These are phyloP conservation scores for Botrytis medusae DNA, from an alignment of 2,329 filamentous ascomycete genomes.

Conservation along the genomic window DNA sequence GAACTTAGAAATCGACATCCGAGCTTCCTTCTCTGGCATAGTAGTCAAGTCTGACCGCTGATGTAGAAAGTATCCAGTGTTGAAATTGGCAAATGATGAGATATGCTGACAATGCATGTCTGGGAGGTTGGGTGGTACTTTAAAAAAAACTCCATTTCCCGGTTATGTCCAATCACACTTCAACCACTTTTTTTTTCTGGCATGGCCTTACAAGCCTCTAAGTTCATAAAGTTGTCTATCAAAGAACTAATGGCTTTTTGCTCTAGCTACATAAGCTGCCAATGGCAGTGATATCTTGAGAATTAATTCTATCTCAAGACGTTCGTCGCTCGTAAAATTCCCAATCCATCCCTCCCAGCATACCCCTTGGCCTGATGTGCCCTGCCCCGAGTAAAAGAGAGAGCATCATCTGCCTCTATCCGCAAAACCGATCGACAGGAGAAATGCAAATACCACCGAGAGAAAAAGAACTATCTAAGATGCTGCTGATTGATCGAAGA, in stretches of 20 bases:
- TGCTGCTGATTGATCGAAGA: constrained; percentile 33
- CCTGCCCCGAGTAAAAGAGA: constrained; percentile 35
- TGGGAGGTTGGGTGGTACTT: not conserved
- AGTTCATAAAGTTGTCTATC: constrained; percentile 21
- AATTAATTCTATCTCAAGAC: constrained; percentile 30
- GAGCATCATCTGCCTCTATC: constrained; percentile 36
- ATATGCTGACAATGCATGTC: not conserved
- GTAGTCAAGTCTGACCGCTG: not conserved
- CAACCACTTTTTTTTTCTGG: not conserved
- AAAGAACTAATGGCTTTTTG: constrained; percentile 35
- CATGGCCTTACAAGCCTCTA: not conserved
- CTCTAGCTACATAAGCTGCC: constrained; percentile 39
- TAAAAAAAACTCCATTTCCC: not conserved
- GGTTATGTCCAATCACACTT: constrained; percentile 9
- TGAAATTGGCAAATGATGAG: not conserved
- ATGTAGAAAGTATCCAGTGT: not conserved
- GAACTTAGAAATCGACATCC: not conserved
- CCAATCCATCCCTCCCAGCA: constrained; percentile 31
- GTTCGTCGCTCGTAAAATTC: constrained; percentile 36
- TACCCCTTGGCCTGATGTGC: constrained; percentile 33
- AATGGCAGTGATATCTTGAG: constrained; percentile 33
- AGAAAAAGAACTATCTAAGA: constrained; percentile 41
- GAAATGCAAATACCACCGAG: constrained; percentile 39
- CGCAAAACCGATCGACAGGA: constrained; percentile 32
- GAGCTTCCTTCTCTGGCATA: constrained; percentile 17